These are phyloP conservation scores for Amanita rimosa DNA, from an alignment of 768 basidiomycete genomes.

Conservation along the genomic window DNA sequence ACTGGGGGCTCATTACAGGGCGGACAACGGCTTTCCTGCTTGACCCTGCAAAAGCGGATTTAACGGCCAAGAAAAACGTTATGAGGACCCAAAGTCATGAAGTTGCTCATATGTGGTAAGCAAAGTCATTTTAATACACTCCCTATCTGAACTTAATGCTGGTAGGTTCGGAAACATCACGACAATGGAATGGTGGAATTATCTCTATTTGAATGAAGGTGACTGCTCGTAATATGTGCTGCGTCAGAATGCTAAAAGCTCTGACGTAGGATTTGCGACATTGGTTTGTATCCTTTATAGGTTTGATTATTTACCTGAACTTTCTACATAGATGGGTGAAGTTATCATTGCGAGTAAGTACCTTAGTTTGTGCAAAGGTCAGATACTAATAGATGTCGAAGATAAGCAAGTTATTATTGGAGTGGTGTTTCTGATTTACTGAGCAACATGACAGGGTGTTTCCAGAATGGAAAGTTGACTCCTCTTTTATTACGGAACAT, in stretches of 20 bases:
- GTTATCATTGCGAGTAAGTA: slow-evolving; percentile 65
- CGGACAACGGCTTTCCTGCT: slow-evolving; percentile 72
- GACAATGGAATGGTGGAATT: slow-evolving; percentile 91
- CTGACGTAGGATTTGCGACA: slow-evolving; percentile 63
- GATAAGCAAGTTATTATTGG: slow-evolving; percentile 35
- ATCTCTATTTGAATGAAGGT: slow-evolving; percentile 76
- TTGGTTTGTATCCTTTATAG: slow-evolving; percentile 33
- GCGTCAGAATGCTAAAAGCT: neutral
- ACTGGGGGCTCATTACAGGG: slow-evolving; percentile 90
- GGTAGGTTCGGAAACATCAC: slow-evolving; percentile 84
- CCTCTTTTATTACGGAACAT: slow-evolving; percentile 71
- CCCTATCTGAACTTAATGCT: neutral
- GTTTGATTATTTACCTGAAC: neutral
- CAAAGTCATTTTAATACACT: neutral
- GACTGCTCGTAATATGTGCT: slow-evolving; percentile 5
- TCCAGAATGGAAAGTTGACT: slow-evolving; percentile 81
- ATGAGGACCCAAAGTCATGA: slow-evolving; percentile 77
- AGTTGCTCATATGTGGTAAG: slow-evolving; percentile 72
- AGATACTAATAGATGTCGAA: slow-evolving; percentile 11
- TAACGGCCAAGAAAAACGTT: slow-evolving; percentile 70
- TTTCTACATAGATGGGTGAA: slow-evolving; percentile 61
- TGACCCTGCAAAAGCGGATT: slow-evolving; percentile 64
- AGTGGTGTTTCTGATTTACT: neutral
- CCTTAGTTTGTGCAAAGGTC: neutral
- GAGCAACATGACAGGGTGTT: slow-evolving; percentile 35